These are phyloP conservation scores for Umbelopsis ramanniana DNA, from an alignment of 192 early-diverging fungal genomes.

Conservation along the genomic window DNA sequence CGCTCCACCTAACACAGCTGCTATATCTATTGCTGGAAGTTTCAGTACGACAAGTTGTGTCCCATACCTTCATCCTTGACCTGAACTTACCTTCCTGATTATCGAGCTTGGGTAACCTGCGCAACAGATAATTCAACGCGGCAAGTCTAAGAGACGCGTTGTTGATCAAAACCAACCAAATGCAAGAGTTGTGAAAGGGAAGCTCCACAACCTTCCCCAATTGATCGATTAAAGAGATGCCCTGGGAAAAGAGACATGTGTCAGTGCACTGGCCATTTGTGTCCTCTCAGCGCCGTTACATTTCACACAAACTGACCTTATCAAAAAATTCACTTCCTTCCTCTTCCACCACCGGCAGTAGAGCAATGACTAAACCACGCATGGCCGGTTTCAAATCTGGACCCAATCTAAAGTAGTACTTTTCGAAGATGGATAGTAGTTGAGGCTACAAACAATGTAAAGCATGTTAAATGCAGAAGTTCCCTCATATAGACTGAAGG, in stretches of 20 bases:
- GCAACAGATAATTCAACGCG: constrained; percentile 78
- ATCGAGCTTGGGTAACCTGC: constrained; percentile 71
- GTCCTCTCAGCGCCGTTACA: no score
- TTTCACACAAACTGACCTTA: constrained; percentile 58
- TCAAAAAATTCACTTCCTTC: constrained; percentile 86
- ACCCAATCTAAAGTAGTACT: constrained; percentile 77
- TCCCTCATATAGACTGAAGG: not conserved
- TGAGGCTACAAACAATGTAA: constrained; percentile 58
- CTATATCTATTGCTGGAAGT: constrained; percentile 52
- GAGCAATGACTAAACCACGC: constrained; percentile 78
- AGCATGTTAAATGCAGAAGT: not conserved
- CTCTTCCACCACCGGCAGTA: constrained; percentile 88
- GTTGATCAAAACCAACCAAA: constrained; percentile 83
- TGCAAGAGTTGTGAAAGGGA: constrained; percentile 78
- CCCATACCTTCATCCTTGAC: no score
- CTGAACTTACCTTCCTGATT: constrained; percentile 61
- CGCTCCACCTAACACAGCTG: constrained; percentile 61
- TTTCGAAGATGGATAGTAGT: constrained; percentile 77
- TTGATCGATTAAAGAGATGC: constrained; percentile 62
- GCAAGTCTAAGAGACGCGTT: constrained; percentile 68
- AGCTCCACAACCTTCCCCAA: constrained; percentile 70
- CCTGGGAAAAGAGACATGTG: constrained; percentile 26
- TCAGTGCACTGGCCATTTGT: not conserved
- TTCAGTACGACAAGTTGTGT: not conserved
- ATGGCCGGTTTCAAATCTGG: constrained; percentile 70